Conservation (phyloP, 768 basidiomycete genomes). For the Mycena metata region DNA sequence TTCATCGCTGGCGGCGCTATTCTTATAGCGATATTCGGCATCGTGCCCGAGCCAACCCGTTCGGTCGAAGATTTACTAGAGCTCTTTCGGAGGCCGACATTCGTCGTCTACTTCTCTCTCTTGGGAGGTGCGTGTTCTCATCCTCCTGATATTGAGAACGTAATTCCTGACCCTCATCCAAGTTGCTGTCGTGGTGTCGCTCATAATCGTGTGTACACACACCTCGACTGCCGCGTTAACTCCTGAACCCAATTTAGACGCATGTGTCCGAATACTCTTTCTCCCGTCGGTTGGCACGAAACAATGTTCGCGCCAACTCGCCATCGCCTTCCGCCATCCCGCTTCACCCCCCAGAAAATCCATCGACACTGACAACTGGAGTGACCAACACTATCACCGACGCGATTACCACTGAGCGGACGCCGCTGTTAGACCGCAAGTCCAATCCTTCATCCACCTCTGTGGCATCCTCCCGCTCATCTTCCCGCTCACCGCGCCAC, state of each 20-base stretch:
- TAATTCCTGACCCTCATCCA: not conserved
- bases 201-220: constrained; percentile 68
- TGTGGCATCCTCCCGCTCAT: constrained; percentile 42
- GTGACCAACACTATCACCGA: constrained; percentile 50
- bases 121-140: constrained; percentile 56
- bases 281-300: constrained; percentile 51
- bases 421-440: constrained; percentile 67
- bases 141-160: not conserved
- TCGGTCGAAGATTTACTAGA: constrained; percentile 86
- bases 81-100: constrained; percentile 82
- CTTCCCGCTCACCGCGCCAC: constrained; percentile 26
- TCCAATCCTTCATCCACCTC: constrained; percentile 48
- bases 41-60: constrained; percentile 89
- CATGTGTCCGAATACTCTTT: constrained; percentile 80
- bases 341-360: constrained; percentile 52
- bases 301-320: constrained; percentile 33
- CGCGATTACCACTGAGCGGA: constrained; percentile 62
- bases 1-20: constrained; percentile 92
- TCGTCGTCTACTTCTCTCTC: constrained; percentile 85
- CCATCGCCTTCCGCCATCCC: constrained; percentile 51
- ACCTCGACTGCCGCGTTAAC: not conserved
- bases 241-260: constrained; percentile 61
- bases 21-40: constrained; percentile 91
- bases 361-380: constrained; percentile 55
- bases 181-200: constrained; percentile 67